These are phyloP conservation scores for Cladosporium sp. DNA, from an alignment of 2,329 filamentous ascomycete species.

Conservation along the genomic window DNA sequence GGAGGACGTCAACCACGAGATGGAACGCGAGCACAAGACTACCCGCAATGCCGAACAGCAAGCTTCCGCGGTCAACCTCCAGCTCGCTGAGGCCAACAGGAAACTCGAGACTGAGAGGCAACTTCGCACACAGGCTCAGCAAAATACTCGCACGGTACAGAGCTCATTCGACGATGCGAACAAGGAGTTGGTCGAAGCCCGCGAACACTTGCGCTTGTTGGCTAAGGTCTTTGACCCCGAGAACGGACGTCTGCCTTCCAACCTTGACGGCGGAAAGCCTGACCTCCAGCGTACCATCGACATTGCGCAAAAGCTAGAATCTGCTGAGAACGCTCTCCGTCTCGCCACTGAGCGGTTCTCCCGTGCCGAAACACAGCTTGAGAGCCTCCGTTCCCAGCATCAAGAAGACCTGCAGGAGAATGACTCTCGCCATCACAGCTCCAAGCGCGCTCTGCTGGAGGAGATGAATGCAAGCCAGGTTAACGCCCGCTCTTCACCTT, in stretches of 20 bases:
- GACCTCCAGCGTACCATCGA: conserved; percentile 66
- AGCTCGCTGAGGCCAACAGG: conserved; percentile 83
- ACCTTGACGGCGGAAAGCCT: conserved; percentile 62
- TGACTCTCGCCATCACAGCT: conserved; percentile 56
- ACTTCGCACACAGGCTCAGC: conserved; percentile 76
- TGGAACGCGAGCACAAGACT: conserved; percentile 82
- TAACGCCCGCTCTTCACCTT: conserved; percentile 67
- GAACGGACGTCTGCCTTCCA: conserved; percentile 43
- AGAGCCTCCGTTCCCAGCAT: conserved; percentile 70
- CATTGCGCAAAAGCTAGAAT: conserved; percentile 79
- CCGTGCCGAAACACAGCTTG: conserved; percentile 78
- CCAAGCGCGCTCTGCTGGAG: conserved; percentile 72
- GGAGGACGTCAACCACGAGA: conserved; percentile 89
- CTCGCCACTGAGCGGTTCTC: conserved; percentile 75
- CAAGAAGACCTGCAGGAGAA: conserved; percentile 66
- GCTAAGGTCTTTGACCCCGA: conserved; percentile 84
- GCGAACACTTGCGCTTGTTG: conserved; percentile 73
- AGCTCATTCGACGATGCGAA: conserved; percentile 73
- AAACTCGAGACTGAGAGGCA: conserved; percentile 89
- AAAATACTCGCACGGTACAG: conserved; percentile 78
- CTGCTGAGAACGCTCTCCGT: conserved; percentile 81
- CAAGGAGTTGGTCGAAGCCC: conserved; percentile 74
- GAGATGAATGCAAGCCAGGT: conserved; percentile 84
- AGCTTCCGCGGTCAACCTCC: conserved; percentile 71
- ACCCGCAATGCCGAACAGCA: conserved; percentile 87